These are phyloP conservation scores for Amylostereum areolatum DNA, from an alignment of 1,284 basidiomycete genomes.

Conservation along the genomic window DNA sequence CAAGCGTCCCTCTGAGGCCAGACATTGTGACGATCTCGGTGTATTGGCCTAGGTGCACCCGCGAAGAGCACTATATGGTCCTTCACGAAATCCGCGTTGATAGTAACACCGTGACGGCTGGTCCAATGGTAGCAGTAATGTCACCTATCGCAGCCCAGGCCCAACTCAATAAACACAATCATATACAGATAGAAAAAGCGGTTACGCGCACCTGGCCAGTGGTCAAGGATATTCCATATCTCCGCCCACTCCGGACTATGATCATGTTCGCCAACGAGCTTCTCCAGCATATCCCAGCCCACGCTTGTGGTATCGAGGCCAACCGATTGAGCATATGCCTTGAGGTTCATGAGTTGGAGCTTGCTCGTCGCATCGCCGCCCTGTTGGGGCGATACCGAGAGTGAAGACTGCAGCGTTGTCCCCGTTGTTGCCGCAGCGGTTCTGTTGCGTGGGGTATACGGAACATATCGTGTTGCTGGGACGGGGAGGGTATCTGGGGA, in stretches of 20 bases:
- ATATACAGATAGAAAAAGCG: neutral
- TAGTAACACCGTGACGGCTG: conserved; percentile 39
- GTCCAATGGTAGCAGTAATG: conserved; percentile 71
- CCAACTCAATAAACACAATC: conserved; percentile 1
- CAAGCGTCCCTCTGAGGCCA: conserved; percentile 68
- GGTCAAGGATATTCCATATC: conserved; percentile 58
- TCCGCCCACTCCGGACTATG: conserved; percentile 67
- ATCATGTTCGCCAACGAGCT: conserved; percentile 62
- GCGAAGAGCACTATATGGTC: conserved; percentile 68
- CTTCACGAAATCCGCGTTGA: conserved; percentile 71
- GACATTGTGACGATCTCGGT: conserved; percentile 68
- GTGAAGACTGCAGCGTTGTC: conserved; percentile 32
- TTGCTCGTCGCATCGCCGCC: conserved; percentile 57
- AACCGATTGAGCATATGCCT: conserved; percentile 71
- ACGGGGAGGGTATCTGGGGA: conserved; percentile 15
- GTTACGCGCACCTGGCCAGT: conserved; percentile 54
- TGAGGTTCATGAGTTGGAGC: conserved; percentile 75
- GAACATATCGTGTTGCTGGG: conserved; percentile 38
- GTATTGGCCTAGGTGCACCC: conserved; percentile 40
- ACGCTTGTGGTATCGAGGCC: conserved; percentile 66
- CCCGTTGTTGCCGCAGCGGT: conserved; percentile 45
- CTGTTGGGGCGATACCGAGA: conserved; percentile 30
- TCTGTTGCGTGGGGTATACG: conserved; percentile 51
- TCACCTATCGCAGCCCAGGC: conserved; percentile 44
- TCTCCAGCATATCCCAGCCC: conserved; percentile 84